Percentiles rank a stretch among this genome's conserved stretches.
Evolutionary conservation across 192 early-diverging fungal genomes (phyloP).

Genomic region (Rhizophagus prolifer): DNA sequence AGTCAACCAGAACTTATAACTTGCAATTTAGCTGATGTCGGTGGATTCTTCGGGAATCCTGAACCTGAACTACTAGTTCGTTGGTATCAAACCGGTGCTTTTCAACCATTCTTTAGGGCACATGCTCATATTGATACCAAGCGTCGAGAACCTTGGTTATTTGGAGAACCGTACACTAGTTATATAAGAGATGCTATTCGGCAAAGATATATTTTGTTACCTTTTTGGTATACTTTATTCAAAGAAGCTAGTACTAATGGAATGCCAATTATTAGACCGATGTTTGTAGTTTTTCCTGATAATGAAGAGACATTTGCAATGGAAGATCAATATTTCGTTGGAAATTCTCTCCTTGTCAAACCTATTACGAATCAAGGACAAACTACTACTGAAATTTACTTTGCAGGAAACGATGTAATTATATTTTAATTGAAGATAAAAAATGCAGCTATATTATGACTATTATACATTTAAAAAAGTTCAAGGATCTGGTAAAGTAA

Average conservation of each 20-base stretch:
- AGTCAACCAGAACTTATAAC: neutral
- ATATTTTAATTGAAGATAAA: too few relatives aligned
- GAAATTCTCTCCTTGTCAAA: conserved; percentile 72
- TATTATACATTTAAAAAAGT: conserved; percentile 47
- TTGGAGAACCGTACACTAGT: conserved; percentile 80
- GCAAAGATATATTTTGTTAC: conserved; percentile 83
- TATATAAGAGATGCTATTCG: conserved; percentile 79
- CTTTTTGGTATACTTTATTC: conserved; percentile 93
- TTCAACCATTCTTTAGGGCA: conserved; percentile 96
- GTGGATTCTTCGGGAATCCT: conserved; percentile 97
- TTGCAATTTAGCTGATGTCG: conserved; percentile 73
- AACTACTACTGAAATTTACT: conserved; percentile 61
- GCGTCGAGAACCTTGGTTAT: conserved; percentile 94
- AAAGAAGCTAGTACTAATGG: conserved; percentile 73
- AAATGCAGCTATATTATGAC: conserved; percentile 76
- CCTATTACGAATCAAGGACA: conserved; percentile 64
- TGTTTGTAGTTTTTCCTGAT: conserved; percentile 86
- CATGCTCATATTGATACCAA: conserved; percentile 98
- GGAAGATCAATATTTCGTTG: conserved; percentile 91
- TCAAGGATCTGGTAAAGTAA: conserved; percentile 37
- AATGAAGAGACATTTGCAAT: conserved; percentile 76
- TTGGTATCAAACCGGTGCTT: conserved; percentile 97
- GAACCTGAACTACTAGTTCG: conserved; percentile 82
- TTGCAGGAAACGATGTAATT: conserved; percentile 65
- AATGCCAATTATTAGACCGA: conserved; percentile 81